phyloP scores from a whole-genome alignment of 768 basidiomycete species.

The Phylloporus rhodoxanthus region DNA sequence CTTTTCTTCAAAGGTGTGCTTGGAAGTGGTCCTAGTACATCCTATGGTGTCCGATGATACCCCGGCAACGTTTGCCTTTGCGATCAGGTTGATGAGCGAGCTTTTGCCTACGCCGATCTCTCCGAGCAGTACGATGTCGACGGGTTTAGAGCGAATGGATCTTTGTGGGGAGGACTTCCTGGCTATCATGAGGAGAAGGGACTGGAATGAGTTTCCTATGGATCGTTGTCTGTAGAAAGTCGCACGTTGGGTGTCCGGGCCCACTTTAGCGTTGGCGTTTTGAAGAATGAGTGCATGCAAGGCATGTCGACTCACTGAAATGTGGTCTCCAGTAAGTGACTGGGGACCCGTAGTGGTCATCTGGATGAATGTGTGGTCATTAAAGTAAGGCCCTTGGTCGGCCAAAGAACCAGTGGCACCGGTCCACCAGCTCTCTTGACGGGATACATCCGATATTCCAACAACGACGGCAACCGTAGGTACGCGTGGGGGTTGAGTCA shows the following conservation, averaged over 20 bases:
- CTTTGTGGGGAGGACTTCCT: constrained; percentile 4
- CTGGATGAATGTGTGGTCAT: constrained; percentile 14
- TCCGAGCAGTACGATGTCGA: constrained; percentile 35
- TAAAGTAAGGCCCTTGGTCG: constrained; percentile 11
- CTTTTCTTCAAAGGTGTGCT: constrained; percentile 22
- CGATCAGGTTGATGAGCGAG: constrained; percentile 38
- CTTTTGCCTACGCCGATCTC: constrained; percentile 36
- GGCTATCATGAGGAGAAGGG: constrained; percentile 3
- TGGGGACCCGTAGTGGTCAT: not conserved
- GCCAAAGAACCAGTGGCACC: constrained; percentile 1
- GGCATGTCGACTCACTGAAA: constrained; percentile 7
- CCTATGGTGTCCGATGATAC: constrained; percentile 30
- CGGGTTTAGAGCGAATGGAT: constrained; percentile 1
- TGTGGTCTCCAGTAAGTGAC: constrained; percentile 2
- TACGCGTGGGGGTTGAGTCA: not conserved
- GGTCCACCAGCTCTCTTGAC: constrained; percentile 21
- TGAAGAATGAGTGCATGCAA: constrained; percentile 14
- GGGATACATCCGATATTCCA: constrained; percentile 5
- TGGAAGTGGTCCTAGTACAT: constrained; percentile 27
- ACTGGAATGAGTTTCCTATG: constrained; percentile 11
- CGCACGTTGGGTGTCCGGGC: not conserved
- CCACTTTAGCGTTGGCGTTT: constrained; percentile 2
- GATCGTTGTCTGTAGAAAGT: constrained; percentile 7
- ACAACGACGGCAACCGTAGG: constrained; percentile 18
- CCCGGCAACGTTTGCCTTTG: constrained; percentile 18